Base-by-base conservation (phyloP, 2,329 filamentous ascomycete species). In the Diaporthe vaccinii region DNA sequence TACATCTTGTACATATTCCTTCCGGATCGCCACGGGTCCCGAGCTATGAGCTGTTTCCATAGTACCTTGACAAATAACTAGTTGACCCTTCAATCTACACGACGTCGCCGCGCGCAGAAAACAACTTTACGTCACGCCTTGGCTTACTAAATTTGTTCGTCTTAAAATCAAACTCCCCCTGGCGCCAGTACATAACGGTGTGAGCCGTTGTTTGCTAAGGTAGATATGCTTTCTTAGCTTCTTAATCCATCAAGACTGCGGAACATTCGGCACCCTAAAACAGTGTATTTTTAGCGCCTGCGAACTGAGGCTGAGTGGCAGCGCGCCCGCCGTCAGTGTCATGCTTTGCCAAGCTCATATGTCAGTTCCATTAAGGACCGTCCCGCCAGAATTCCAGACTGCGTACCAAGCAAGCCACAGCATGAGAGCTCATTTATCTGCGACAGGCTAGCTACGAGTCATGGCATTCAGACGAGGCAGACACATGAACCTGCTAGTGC, bases 371-470 rank as follows among this genome's bases (percentile, higher is more conserved):
- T 49, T 51, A 67, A 67, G 61, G 61, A 51, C 20, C 61, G 61
- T 51, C 28, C 41, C 14, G 61, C 28, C 22, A n/a, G 28, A 15
- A 49, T 67, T n/a, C 28, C 20, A 36, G 44, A 36, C 61, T n/a
- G 28, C 20, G 20, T 7, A 49, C 41, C 20, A 44, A 67, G 41
- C 17, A 2, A 67, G 28, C 61, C 61, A 39, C 44, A 49, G 44
- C 61, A 67, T 36, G 44, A 65, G 39, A 67, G 3, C 28, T 9
- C 41, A 36, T 51, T 34, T 34, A 49, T 5, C 61, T 67, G 44
- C 41, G 61, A 67, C 61, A 51, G n/a, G 61, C 61, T 65, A 67
- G 61, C 44, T 4, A 28, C 61, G 61, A 49, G 61, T 67, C 61
- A 51, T 31, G 44, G 41, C 22, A 34, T 3, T 34, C 41, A 25